Conservation (phyloP, 106 monocot species). For the Posidonia australis region DNA sequence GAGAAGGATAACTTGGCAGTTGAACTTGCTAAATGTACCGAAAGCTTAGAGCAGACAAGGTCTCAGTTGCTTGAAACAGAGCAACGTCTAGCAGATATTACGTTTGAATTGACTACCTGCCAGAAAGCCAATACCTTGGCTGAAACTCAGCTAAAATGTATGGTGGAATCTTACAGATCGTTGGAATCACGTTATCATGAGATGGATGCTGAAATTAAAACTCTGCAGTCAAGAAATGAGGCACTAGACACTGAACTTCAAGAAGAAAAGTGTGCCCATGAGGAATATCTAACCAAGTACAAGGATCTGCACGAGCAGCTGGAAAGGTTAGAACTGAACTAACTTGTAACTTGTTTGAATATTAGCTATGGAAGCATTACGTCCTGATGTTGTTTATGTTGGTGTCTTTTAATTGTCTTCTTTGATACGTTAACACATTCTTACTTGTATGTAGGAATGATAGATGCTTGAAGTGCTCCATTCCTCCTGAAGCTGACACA, state of each 20-base stretch:
- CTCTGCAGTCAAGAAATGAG: conserved; percentile 40
- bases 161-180: conserved; percentile 83
- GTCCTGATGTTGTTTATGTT: neutral
- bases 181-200: conserved; percentile 51
- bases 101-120: conserved; percentile 40
- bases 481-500: conserved; percentile 30
- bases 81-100: conserved; percentile 32
- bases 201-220: conserved; percentile 46
- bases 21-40: conserved; percentile 49
- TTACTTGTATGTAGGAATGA: conserved; percentile 23
- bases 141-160: conserved; percentile 93
- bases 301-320: conserved; percentile 62
- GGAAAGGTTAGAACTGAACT: conserved; percentile 51
- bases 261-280: conserved; percentile 53
- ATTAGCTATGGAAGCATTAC: neutral
- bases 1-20: conserved; percentile 51
- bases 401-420: neutral
- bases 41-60: conserved; percentile 39
- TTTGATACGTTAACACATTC: conserved; percentile 1
- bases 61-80: conserved; percentile 42
- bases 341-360: neutral
- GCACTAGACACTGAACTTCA: conserved; percentile 46
- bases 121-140: conserved; percentile 73
- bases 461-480: conserved; percentile 24
- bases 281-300: conserved; percentile 49